These are phyloP conservation scores for Vitis cinerea DNA, from an alignment of 164 flowering plant genomes.

Conservation along the genomic window DNA sequence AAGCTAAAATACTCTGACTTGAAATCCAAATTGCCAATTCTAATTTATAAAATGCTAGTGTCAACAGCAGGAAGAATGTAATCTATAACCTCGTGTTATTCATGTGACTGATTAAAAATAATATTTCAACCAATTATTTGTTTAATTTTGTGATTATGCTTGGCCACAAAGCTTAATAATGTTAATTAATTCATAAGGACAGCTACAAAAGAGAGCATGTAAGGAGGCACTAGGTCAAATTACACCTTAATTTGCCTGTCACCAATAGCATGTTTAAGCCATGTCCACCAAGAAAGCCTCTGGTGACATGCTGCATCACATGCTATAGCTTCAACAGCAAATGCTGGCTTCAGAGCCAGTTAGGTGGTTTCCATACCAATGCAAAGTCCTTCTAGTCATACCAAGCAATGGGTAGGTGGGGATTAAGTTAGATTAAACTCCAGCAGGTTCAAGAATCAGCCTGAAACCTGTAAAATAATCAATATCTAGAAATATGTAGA, in stretches of 20 bases:
- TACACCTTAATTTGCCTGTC: constrained; percentile 8
- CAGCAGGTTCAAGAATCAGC: too few relatives aligned
- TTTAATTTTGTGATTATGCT: constrained; percentile 8
- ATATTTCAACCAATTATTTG: background rate
- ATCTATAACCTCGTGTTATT: background rate
- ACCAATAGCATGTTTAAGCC: background rate
- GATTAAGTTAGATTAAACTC: too few relatives aligned
- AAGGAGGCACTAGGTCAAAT: background rate
- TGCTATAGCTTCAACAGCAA: too few relatives aligned
- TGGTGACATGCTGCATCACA: too few relatives aligned
- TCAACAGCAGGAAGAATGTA: background rate
- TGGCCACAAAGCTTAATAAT: constrained; percentile 3
- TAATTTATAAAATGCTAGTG: background rate
- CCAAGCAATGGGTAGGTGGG: too few relatives aligned
- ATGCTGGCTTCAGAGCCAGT: background rate
- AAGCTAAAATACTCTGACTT: background rate
- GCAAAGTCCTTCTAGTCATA: background rate
- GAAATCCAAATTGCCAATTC: background rate
- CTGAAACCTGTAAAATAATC: too few relatives aligned
- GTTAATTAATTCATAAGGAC: background rate
- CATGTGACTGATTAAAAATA: background rate
- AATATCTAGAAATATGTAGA: too few relatives aligned
- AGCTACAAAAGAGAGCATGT: constrained; percentile 2
- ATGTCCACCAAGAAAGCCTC: background rate
- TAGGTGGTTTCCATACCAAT: background rate